Conservation (phyloP, 169 alveolate species). For the Eimeria falciformis region DNA sequence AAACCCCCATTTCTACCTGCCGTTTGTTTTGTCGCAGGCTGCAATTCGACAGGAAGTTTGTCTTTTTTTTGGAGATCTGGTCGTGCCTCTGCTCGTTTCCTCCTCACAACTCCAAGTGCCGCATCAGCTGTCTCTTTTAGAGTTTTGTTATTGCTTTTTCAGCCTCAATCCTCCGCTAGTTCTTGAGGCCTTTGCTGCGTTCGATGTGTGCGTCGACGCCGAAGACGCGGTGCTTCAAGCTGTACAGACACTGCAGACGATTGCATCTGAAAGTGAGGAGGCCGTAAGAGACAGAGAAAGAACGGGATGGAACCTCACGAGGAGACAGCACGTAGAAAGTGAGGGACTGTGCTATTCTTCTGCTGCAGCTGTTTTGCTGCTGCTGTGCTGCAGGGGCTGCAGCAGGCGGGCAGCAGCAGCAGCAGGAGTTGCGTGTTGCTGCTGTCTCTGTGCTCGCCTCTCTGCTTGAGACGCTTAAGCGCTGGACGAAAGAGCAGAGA, state of each 20-base stretch:
- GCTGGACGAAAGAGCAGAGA: background rate
- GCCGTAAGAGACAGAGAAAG: too few relatives aligned
- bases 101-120: background rate
- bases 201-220: background rate
- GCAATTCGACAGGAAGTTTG: background rate
- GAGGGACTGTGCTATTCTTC: too few relatives aligned
- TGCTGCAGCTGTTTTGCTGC: background rate
- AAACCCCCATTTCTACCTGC: too few relatives aligned
- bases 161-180: background rate
- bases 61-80: background rate
- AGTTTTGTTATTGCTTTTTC: background rate
- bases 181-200: background rate
- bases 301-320: too few relatives aligned
- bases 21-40: background rate
- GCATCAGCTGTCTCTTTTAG: background rate
- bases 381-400: background rate
- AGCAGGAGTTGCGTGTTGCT: slow-evolving; percentile 24
- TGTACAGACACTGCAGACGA: slow-evolving; percentile 11
- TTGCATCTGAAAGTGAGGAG: too few relatives aligned
- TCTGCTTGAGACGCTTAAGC: background rate
- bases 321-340: too few relatives aligned
- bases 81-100: background rate
- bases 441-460: background rate
- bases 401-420: slow-evolving; percentile 21
- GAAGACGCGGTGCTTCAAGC: slow-evolving; percentile 20